Conservation (phyloP, 176 grass and related monocot genomes). For the Triticum timopheevii region DNA sequence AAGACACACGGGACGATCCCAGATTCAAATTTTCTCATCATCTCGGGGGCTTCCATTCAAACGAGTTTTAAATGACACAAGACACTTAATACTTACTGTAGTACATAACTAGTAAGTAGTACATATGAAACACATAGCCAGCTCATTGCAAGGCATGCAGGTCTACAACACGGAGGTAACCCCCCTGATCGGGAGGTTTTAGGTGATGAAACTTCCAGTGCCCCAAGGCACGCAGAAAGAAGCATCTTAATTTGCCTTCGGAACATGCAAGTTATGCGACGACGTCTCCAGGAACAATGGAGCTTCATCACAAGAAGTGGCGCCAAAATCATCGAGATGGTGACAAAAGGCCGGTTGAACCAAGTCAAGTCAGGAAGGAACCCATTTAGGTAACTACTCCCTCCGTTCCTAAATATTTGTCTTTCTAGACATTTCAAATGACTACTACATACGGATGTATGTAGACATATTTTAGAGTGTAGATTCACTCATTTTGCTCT, state of each 20-base stretch:
- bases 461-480: too few species aligned
- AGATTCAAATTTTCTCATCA: background rate
- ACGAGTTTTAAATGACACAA: constrained; percentile 14
- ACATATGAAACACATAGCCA: background rate
- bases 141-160: background rate
- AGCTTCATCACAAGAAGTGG: background rate
- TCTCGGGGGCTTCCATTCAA: background rate
- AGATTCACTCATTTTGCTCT: too few species aligned
- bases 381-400: background rate
- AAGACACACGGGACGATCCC: background rate
- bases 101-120: too few species aligned
- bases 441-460: too few species aligned
- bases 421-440: too few species aligned
- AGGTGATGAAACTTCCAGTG: background rate
- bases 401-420: too few species aligned
- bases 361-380: background rate
- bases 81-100: background rate
- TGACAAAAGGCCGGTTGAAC: background rate
- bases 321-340: background rate
- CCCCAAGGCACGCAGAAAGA: background rate
- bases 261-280: background rate
- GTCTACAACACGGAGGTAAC: background rate
- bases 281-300: background rate
- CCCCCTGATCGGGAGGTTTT: background rate
- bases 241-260: background rate